A percentile compares a stretch with the other conserved stretches of the same genome.
These are phyloP conservation scores for Colletotrichum tanaceti DNA, from an alignment of 2,329 filamentous ascomycete genomes.

Conservation along the genomic window DNA sequence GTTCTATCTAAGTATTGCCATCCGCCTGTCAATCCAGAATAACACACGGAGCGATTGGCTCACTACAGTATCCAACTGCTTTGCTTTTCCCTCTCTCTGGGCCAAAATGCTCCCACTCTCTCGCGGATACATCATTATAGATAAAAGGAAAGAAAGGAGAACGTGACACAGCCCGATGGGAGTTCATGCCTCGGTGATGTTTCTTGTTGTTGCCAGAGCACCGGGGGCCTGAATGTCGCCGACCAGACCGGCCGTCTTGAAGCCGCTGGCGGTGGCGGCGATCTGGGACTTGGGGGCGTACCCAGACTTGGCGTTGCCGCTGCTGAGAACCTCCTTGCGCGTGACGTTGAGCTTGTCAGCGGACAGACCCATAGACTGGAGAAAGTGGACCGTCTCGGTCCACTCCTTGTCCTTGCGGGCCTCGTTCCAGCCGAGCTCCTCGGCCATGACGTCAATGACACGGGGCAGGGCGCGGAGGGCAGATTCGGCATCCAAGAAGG, in stretches of 20 bases:
- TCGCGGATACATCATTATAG: constrained; percentile 7
- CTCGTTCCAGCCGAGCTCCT: constrained; percentile 74
- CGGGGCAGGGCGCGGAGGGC: constrained; percentile 75
- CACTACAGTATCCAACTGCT: constrained; percentile 3
- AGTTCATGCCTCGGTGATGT: constrained; percentile 27
- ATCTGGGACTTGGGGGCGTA: constrained; percentile 22
- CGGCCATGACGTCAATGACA: constrained; percentile 78
- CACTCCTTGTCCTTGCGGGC: constrained; percentile 65
- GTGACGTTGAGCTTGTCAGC: constrained; percentile 45
- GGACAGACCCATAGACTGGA: constrained; percentile 59
- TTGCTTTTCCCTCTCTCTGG: constrained; percentile 1
- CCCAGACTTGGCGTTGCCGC: constrained; percentile 23
- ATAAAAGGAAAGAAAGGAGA: background rate
- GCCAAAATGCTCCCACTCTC: constrained; percentile 8
- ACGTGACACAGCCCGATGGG: background rate
- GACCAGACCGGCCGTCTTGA: constrained; percentile 27
- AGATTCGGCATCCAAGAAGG: constrained; percentile 80
- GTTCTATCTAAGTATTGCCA: constrained; percentile 34
- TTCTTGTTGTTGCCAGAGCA: constrained; percentile 30
- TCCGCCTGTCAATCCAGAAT: constrained; percentile 2
- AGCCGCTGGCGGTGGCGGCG: constrained; percentile 19
- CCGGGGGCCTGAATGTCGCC: constrained; percentile 32
- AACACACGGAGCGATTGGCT: constrained; percentile 15
- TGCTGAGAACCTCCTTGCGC: constrained; percentile 46
- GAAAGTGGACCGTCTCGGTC: constrained; percentile 65